A percentile compares a stretch with the other conserved stretches of the same genome.
Evolutionary conservation across 148 eudicot genomes (phyloP).

Genomic region (Fagopyrum esculentum): DNA sequence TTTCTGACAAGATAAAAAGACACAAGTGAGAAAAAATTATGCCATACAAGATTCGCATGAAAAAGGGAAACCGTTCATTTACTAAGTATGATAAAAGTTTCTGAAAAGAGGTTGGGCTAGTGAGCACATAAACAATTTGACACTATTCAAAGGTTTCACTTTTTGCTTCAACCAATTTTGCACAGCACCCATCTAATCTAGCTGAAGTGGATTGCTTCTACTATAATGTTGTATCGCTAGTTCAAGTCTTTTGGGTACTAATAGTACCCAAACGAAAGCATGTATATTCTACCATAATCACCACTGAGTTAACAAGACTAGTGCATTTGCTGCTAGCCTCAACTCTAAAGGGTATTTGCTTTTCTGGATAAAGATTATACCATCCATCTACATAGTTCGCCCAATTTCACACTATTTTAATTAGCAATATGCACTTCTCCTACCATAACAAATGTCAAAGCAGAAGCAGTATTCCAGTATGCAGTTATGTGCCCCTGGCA

Average conservation of each 20-base stretch:
- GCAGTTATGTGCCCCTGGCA: neutral
- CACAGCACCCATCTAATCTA: neutral
- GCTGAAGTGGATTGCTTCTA: neutral
- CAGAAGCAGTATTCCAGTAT: neutral
- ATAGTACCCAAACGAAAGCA: neutral
- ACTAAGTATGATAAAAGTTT: neutral
- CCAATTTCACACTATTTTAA: neutral
- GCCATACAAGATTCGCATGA: neutral
- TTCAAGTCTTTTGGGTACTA: neutral
- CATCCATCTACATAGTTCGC: conserved; percentile 2
- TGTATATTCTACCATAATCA: neutral
- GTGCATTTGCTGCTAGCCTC: neutral
- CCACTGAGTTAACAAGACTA: neutral
- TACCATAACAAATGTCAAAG: neutral
- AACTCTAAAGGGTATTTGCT: neutral
- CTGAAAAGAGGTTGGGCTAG: neutral
- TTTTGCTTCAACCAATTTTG: neutral
- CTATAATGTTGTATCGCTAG: neutral
- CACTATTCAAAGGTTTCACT: neutral
- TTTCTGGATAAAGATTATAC: neutral
- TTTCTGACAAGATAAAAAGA: conserved; percentile 39
- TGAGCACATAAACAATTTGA: neutral
- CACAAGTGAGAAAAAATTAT: conserved; percentile 16
- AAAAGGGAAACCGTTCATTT: neutral
- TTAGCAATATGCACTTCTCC: neutral